Conservation (phyloP, 306 rosid species). For the Quercus mongolica region DNA sequence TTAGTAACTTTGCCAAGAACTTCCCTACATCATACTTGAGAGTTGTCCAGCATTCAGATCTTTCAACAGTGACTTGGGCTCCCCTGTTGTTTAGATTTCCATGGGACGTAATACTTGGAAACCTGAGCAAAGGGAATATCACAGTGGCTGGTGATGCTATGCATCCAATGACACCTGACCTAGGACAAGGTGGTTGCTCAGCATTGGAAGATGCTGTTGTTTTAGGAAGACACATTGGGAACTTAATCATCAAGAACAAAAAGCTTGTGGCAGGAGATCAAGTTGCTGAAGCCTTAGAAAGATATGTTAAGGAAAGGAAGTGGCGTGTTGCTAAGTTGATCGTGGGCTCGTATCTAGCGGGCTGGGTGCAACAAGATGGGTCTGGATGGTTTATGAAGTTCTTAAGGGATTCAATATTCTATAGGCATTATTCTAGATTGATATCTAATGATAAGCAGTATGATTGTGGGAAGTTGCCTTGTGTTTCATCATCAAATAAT, state of each 20-base stretch:
- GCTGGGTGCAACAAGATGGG: conserved; percentile 17
- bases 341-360: conserved; percentile 3
- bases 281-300: neutral
- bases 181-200: conserved; percentile 6
- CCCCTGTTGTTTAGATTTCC: conserved; percentile 11
- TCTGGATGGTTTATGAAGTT: conserved; percentile 13
- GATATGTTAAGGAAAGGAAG: conserved; percentile 21
- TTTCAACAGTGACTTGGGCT: conserved; percentile 11
- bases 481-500: neutral
- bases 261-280: neutral
- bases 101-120: conserved; percentile 14
- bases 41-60: conserved; percentile 3
- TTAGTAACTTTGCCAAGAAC: conserved; percentile 17
- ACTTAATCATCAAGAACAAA: neutral
- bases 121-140: conserved; percentile 3
- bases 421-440: neutral
- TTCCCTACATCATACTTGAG: neutral
- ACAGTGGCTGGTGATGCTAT: conserved; percentile 23
- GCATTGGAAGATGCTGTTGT: conserved; percentile 23
- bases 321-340: conserved; percentile 13
- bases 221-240: neutral
- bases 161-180: conserved; percentile 26
- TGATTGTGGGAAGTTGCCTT: conserved; percentile 29
- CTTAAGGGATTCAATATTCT: conserved; percentile 10
- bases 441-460: neutral